Percentiles rank a stretch among this genome's conserved stretches.
These are phyloP conservation scores for Colletotrichum musae DNA, from an alignment of 2,329 filamentous ascomycete genomes.

Conservation along the genomic window DNA sequence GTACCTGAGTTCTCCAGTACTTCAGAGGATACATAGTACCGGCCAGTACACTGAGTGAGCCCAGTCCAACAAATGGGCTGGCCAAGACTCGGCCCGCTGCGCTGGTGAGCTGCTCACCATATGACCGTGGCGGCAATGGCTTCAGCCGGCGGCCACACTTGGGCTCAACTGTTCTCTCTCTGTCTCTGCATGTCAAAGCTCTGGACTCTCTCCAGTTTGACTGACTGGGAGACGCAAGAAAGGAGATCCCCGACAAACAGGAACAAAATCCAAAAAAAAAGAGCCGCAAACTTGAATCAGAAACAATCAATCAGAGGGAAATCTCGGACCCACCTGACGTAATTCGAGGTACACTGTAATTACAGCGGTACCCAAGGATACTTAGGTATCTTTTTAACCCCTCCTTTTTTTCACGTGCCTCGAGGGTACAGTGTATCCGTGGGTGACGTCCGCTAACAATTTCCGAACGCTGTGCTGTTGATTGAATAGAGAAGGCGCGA, in stretches of 20 bases:
- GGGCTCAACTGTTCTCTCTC: not conserved
- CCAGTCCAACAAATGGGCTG: too few relatives aligned
- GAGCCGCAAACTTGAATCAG: slow-evolving; percentile 22
- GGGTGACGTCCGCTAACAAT: not conserved
- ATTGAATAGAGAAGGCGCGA: too few relatives aligned
- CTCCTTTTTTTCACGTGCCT: slow-evolving; percentile 1
- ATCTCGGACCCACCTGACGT: slow-evolving; percentile 37
- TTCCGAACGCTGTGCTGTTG: not conserved
- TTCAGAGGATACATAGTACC: too few relatives aligned
- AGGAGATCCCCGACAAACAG: slow-evolving; percentile 11
- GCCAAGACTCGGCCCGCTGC: too few relatives aligned
- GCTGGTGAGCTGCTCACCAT: too few relatives aligned
- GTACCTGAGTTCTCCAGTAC: too few relatives aligned
- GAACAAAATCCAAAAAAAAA: not conserved
- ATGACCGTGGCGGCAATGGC: slow-evolving; percentile 1
- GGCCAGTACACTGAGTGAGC: too few relatives aligned
- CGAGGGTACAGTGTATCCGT: too few relatives aligned
- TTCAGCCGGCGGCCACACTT: not conserved
- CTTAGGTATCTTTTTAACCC: not conserved
- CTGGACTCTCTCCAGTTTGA: too few relatives aligned
- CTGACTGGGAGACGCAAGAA: not conserved
- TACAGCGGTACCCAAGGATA: too few relatives aligned
- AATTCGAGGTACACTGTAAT: slow-evolving; percentile 23
- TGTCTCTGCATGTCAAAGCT: too few relatives aligned
- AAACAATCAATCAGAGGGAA: slow-evolving; percentile 19